Evolutionary conservation across 495 filamentous ascomycete genomes (phyloP), one percentile per base, ranked within the genome.

Genomic region (Letharia lupina): DNA sequence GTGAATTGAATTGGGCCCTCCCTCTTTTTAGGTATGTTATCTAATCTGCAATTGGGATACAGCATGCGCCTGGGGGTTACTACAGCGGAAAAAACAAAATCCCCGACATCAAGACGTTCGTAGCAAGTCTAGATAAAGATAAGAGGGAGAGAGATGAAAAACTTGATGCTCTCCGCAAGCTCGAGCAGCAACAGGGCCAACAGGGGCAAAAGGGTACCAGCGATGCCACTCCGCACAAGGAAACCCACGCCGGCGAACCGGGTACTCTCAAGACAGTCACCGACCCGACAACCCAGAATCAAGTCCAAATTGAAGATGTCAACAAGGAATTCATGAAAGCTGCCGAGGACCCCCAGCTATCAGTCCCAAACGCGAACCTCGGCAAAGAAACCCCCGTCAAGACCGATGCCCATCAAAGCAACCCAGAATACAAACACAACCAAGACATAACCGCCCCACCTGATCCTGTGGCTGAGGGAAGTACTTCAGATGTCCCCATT

Each of bases 371-470:
- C 78, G 87, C 89, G n/a, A 95, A 96, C 72, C 74, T 96, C 20
- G 84, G 84, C 64, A 89, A 87, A 73, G 78, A 86, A 8, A 89
- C 91, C 23, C 73, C 83, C 4, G 80, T 89, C 35, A 84, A 87
- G 71, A 89, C 89, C 0, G 79, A 86, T 12, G 60, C 86, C 2
- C 77, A 78, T 31, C 87, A 89, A 69, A 76, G 86, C 0, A 82
- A 85, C 15, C 79, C 85, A 44, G 87, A 93, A 68, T 98, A 98
- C 76, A 87, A 87, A 67, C 70, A 87, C 62, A 89, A 84, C 10
- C 93, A 97, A 74, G 93, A 98, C 72, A 78, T 94, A 64, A 96
- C 93, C 5, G 89, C 93, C 3, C 93, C 93, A 9, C 93, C 92
- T 1, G 93, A 95, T 69, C 93, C 93, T 9, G 76, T 96, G 35